A percentile compares a stretch with the other conserved stretches of the same genome.
Conservation (phyloP, 345 rosid genomes). For the Rhizophora apiculata region DNA sequence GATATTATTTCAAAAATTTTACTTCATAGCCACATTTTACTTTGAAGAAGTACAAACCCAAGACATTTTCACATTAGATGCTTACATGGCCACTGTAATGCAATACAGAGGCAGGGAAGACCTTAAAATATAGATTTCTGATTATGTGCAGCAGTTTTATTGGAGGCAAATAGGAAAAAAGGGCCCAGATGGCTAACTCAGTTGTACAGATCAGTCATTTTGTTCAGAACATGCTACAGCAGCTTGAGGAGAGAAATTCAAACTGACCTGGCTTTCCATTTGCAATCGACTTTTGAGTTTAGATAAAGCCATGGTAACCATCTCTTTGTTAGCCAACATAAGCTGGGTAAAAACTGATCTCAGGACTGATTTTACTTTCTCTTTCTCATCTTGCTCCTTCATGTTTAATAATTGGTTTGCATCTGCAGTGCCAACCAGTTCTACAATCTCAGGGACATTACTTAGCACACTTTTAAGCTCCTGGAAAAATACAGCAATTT, state of each 20-base stretch:
- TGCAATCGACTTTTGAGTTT: constrained; percentile 65
- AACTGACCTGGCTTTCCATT: constrained; percentile 57
- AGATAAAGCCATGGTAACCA: constrained; percentile 46
- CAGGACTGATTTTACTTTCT: constrained; percentile 56
- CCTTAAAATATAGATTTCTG: not conserved
- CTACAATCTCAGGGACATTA: constrained; percentile 74
- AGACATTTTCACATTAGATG: not conserved
- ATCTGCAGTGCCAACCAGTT: constrained; percentile 64
- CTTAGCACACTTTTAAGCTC: constrained; percentile 80
- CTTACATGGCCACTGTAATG: not conserved
- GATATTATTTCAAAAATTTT: no score
- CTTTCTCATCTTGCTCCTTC: constrained; percentile 45
- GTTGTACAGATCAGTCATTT: not conserved
- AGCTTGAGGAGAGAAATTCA: not conserved
- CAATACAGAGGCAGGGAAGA: not conserved
- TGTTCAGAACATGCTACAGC: not conserved
- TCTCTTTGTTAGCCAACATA: constrained; percentile 72
- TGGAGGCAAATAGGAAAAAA: no score
- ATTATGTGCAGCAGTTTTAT: not conserved
- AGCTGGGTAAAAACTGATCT: constrained; percentile 74
- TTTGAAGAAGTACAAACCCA: not conserved
- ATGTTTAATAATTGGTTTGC: constrained; percentile 45
- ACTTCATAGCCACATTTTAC: no score
- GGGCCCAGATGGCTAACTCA: no score
- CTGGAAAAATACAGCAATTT: constrained; percentile 34